Conservation (phyloP, 2,329 filamentous ascomycete species). For the Cercospora zeina region DNA sequence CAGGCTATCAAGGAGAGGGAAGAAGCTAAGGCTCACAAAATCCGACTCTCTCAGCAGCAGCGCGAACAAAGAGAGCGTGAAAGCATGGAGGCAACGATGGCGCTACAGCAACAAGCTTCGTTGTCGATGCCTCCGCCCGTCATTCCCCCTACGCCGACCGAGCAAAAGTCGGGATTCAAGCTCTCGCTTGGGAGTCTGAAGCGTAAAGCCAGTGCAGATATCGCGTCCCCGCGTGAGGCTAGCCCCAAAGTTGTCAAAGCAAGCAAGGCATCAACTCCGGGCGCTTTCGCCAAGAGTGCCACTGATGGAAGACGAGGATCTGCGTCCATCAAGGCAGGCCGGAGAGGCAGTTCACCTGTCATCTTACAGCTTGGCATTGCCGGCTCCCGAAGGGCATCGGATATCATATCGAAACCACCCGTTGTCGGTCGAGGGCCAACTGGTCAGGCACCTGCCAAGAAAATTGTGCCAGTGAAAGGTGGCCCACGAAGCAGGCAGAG, state of each 20-base stretch:
- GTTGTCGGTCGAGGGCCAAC: conserved; percentile 19
- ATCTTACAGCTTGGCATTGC: conserved; percentile 23
- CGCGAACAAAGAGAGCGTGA: conserved; percentile 21
- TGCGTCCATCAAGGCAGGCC: conserved; percentile 16
- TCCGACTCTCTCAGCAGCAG: conserved; percentile 20
- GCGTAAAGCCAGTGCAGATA: conserved; percentile 33
- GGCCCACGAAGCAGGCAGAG: conserved; percentile 15
- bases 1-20: conserved; percentile 19
- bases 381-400: conserved; percentile 22
- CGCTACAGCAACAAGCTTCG: conserved; percentile 18
- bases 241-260: conserved; percentile 36
- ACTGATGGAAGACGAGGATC: conserved; percentile 11
- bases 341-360: conserved; percentile 16
- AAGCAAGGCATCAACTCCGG: conserved; percentile 26
- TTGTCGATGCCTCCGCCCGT: conserved; percentile 24
- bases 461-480: conserved; percentile 19
- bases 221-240: conserved; percentile 24
- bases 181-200: conserved; percentile 33
- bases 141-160: conserved; percentile 20
- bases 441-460: conserved; percentile 15
- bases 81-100: conserved; percentile 19
- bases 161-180: conserved; percentile 34
- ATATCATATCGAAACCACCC: conserved; percentile 28
- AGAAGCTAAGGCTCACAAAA: conserved; percentile 17
- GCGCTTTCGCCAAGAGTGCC: conserved; percentile 17